A percentile compares a stretch with the other conserved stretches of the same genome.
Conservation (phyloP, 2,329 filamentous ascomycete species). For the Aspergillus viridinutans region DNA sequence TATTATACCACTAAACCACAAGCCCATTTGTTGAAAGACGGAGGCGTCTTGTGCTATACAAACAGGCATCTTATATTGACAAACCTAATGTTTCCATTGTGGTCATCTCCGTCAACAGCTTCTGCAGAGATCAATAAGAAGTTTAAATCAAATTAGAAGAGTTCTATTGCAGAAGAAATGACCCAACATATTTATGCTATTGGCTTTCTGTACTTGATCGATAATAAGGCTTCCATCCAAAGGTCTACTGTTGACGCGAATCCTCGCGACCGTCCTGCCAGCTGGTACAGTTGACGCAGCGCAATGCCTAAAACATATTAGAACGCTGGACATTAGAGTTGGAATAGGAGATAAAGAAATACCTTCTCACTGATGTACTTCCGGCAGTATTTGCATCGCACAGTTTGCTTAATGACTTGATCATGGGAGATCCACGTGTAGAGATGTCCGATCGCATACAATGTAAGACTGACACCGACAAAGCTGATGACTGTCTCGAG, state of each 20-base stretch:
- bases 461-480: slow-evolving; percentile 58
- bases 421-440: slow-evolving; percentile 62
- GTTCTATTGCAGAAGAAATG: no score
- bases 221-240: neutral
- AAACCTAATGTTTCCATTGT: neutral
- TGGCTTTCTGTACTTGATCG: neutral
- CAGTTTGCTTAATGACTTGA: slow-evolving; percentile 65
- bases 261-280: slow-evolving; percentile 57
- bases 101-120: neutral
- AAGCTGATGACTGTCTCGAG: slow-evolving; percentile 58
- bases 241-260: slow-evolving; percentile 1
- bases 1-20: slow-evolving; percentile 48
- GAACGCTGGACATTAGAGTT: neutral
- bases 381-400: slow-evolving; percentile 57
- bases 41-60: neutral
- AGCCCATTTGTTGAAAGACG: slow-evolving; percentile 11
- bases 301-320: slow-evolving; percentile 33
- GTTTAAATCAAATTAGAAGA: neutral
- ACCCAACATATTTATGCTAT: no score
- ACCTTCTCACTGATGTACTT: slow-evolving; percentile 59
- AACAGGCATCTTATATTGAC: neutral
- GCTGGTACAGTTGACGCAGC: slow-evolving; percentile 56
- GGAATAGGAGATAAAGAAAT: neutral
- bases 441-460: slow-evolving; percentile 60
- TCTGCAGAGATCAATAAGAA: neutral